phyloP scores from a whole-genome alignment of 2,329 filamentous ascomycete genomes.

The Dryadomyces quercivorus region DNA sequence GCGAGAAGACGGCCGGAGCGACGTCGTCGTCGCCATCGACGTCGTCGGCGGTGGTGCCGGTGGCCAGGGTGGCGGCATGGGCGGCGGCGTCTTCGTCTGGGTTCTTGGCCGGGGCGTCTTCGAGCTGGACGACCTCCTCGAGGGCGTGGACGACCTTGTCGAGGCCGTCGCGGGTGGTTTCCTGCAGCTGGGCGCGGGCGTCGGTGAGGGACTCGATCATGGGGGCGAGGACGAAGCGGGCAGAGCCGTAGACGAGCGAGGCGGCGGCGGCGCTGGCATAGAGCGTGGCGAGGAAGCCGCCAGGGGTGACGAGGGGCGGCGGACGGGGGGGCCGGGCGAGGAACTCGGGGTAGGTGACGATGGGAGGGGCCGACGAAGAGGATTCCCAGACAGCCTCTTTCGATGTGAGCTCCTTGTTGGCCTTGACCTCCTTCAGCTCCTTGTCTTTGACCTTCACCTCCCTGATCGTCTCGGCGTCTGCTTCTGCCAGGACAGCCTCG shows the following conservation, averaged over 20 bases:
- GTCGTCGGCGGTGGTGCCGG: slow-evolving; percentile 3
- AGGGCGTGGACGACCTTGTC: slow-evolving; percentile 44
- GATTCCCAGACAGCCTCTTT: neutral
- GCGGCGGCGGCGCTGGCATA: slow-evolving; percentile 45
- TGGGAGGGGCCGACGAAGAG: slow-evolving; percentile 31
- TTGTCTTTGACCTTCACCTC: too few relatives aligned
- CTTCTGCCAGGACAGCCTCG: slow-evolving; percentile 41
- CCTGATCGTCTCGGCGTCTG: slow-evolving; percentile 8
- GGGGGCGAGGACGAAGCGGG: slow-evolving; percentile 54
- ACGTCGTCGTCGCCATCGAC: slow-evolving; percentile 8
- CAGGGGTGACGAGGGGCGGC: slow-evolving; percentile 50
- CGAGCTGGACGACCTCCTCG: slow-evolving; percentile 29
- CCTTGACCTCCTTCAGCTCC: slow-evolving; percentile 9
- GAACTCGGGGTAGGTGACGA: slow-evolving; percentile 61
- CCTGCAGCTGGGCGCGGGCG: slow-evolving; percentile 40
- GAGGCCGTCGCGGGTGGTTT: slow-evolving; percentile 32
- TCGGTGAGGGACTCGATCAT: slow-evolving; percentile 41
- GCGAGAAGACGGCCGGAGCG: slow-evolving; percentile 67
- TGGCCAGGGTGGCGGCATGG: neutral
- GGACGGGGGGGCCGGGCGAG: slow-evolving; percentile 43
- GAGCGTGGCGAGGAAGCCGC: slow-evolving; percentile 44
- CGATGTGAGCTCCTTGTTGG: too few relatives aligned
- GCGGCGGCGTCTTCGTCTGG: neutral
- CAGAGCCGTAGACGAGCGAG: slow-evolving; percentile 57
- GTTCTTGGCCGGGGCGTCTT: neutral